A percentile compares a stretch with the other conserved stretches of the same genome.
These are phyloP conservation scores for Syzygium grande DNA, from an alignment of 345 rosid genomes.

Conservation along the genomic window DNA sequence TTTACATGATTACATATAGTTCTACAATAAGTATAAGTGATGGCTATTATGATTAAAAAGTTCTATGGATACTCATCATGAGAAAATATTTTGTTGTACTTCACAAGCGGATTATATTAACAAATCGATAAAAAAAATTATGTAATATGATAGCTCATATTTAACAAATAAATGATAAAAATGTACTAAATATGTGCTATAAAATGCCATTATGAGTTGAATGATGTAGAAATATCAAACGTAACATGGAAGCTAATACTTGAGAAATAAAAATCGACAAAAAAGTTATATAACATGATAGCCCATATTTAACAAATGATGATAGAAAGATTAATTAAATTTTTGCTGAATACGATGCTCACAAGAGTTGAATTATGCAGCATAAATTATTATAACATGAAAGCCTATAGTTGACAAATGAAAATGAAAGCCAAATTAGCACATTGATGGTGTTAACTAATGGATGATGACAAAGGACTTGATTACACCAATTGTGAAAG, in stretches of 20 bases:
- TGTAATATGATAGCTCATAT: not conserved
- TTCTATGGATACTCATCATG: not conserved
- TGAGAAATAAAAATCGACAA: too few species aligned
- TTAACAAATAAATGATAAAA: not conserved
- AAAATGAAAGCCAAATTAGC: rapidly evolving
- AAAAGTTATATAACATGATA: not conserved
- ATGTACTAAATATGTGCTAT: not conserved
- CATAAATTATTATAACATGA: too few species aligned
- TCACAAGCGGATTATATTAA: not conserved
- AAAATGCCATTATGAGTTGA: not conserved
- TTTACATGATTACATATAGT: not conserved
- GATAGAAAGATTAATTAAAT: not conserved
- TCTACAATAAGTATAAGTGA: not conserved
- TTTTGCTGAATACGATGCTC: not conserved
- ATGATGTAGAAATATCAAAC: rapidly evolving
- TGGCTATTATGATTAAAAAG: not conserved
- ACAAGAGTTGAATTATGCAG: not conserved
- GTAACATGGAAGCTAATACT: not conserved
- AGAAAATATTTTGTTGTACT: not conserved
- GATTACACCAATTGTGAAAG: too few species aligned
- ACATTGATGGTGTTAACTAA: rapidly evolving
- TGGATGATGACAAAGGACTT: rapidly evolving
- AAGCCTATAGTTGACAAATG: too few species aligned
- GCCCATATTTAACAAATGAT: not conserved
- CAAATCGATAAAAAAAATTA: too few species aligned